Evolutionary conservation across 495 filamentous ascomycete species (phyloP).

Genomic region (Filosporella fistucella): DNA sequence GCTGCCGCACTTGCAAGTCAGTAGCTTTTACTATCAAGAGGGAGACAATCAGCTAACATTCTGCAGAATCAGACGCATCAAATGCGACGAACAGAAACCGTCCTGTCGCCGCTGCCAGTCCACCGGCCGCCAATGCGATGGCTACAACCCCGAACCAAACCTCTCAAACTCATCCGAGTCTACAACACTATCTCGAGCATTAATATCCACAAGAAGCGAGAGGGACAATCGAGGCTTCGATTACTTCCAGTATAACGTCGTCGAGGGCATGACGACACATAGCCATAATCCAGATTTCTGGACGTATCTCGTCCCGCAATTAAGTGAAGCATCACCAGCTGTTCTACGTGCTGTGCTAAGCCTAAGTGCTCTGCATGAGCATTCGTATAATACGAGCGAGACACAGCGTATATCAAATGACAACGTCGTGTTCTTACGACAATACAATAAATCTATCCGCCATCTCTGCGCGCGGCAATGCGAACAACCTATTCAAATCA

Average conservation of each 20-base stretch:
- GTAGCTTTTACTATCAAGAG: background rate
- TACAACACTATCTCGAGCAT: background rate
- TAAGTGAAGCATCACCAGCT: constrained; percentile 4
- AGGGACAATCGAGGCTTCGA: constrained; percentile 6
- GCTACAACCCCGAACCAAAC: constrained; percentile 9
- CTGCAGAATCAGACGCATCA: constrained; percentile 9
- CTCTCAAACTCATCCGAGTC: too few species aligned
- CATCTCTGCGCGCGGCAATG: background rate
- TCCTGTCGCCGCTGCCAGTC: background rate
- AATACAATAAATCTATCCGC: constrained; percentile 12
- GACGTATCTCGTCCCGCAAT: constrained; percentile 2
- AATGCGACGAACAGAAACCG: constrained; percentile 22
- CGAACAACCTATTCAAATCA: constrained; percentile 16
- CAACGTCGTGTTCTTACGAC: background rate
- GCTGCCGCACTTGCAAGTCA: constrained; percentile 19
- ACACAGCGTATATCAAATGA: background rate
- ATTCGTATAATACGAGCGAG: background rate
- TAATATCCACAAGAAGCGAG: background rate
- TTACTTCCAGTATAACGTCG: constrained; percentile 2
- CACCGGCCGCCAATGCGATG: constrained; percentile 17
- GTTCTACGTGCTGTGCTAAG: constrained; percentile 9
- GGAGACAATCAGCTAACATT: background rate
- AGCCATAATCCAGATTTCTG: constrained; percentile 7
- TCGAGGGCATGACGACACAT: constrained; percentile 8
- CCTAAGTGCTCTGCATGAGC: constrained; percentile 9